Base-by-base conservation (phyloP, 805 yeast genomes). In the Saturnispora kantuleensis region DNA sequence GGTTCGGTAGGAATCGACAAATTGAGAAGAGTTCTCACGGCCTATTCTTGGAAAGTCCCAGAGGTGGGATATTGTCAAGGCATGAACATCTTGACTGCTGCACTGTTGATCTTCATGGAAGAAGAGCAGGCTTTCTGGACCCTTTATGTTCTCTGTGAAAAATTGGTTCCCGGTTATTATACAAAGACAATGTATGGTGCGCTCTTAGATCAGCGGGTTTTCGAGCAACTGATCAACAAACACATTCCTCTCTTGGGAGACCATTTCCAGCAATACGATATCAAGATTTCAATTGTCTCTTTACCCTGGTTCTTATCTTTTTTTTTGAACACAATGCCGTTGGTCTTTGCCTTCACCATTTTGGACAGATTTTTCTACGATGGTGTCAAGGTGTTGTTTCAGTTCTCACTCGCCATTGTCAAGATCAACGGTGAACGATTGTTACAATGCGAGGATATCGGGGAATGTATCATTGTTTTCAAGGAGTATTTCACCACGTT, bases 61-160 rank as follows among this genome's bases (percentile, higher is more conserved):
- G 96, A 90, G 35, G 86, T 93, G 21, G 99, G 99, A 0, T 93
- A 93, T 62, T 93, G 99, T 60, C 98, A 93, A 63, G 98, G 97
- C 1, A 93, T 94, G 98, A 93, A 93, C 59, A 93, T 93, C 42
- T 88, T 84, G 8, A 79, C 77, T 2, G 95, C 95, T 1, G 89
- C 86, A 0, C 61, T 84, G 43, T 64, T 84, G 48, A 83, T 83
- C 34, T 84, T 79, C 60, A 88, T 86, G 83, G 83, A 94, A 8
- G 99, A 93, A 62, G 98, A 90, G 52, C 97, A 93, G 63, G 97
- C 96, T 0, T 93, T 87, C 58, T 93, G 97, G 97, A 77, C 90
- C 47, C 70, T 93, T 46, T 76, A 79, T 45, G 75, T 77, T 13
- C 63, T 93, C 3, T 88, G 97, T 65, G 95, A 88, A 48, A 74